These are phyloP conservation scores for Cyclostephanos tholiformis DNA, from an alignment of 108 stramenopile species.

Conservation along the genomic window DNA sequence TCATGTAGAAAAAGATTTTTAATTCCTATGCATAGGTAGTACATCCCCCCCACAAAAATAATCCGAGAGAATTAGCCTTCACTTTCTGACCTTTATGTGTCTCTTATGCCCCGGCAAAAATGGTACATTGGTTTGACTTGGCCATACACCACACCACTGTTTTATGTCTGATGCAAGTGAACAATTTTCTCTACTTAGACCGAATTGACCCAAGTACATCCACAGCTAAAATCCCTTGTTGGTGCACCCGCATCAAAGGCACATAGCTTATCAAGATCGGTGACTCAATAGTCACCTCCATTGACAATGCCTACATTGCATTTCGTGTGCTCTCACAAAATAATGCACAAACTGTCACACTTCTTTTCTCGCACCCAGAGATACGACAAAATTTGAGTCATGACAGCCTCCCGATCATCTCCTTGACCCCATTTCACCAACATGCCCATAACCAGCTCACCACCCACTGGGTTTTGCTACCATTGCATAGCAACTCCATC, in stretches of 20 bases:
- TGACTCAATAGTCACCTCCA: background rate
- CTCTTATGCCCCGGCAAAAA: too few species aligned
- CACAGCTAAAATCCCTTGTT: background rate
- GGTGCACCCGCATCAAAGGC: background rate
- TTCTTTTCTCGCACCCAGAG: conserved; percentile 8
- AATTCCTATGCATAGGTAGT: too few species aligned
- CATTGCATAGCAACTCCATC: too few species aligned
- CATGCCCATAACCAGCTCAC: background rate
- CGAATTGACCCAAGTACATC: background rate
- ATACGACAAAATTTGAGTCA: background rate
- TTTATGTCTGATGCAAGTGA: background rate
- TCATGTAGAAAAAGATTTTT: too few species aligned
- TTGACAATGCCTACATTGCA: background rate
- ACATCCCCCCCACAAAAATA: too few species aligned
- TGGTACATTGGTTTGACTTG: background rate
- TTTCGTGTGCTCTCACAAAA: background rate
- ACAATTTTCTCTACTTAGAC: background rate
- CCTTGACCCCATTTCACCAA: background rate
- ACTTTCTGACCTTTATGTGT: too few species aligned
- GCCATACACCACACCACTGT: background rate
- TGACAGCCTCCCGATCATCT: background rate
- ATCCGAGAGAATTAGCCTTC: too few species aligned
- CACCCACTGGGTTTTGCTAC: too few species aligned
- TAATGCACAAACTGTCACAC: background rate
- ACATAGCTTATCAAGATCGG: background rate